Base-by-base conservation (phyloP, 192 early-diverging fungal genomes). In the Entomortierella parvispora region DNA sequence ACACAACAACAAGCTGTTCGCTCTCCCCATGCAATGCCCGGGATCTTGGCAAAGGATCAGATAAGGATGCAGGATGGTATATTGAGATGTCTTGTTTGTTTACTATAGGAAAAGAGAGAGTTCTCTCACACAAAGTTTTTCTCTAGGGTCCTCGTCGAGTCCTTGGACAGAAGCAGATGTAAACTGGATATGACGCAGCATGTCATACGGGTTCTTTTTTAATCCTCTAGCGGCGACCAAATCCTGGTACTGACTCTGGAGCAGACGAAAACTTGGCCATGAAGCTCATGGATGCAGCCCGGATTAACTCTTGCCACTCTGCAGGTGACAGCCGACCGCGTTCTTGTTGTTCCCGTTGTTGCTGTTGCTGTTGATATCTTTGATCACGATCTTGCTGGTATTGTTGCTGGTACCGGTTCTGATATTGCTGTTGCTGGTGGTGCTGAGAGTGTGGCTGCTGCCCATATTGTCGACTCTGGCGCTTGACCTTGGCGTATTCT, bases 291-390 rank as follows among this genome's bases (percentile, higher is more conserved):
- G 65, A 68, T 0, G 74, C 74, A 23, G 74, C 74, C 10, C 74
- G 59, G 48, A 77, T 77, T 40, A 77, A 32, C 4, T 77, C 74
- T 29, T 77, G 74, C 74, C 74, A 77, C 28, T 77, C 74, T 20
- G 74, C 74, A 11, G 65, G 62, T 14, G 74, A 68, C 31, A 77
- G 44, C 0, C 65, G 25, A 26, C 53, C 65, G 11, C 54, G 42
- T 26, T 67, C 65, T 49, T 46, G 47, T 8, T 47, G 54, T 45
- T 65, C 47, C 42, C 65, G 56, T 2, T 50, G 12, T n/a, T 67
- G 45, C 46, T 68, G 56, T 44, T 63, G 69, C 10, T 68, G 55
- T 8, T 68, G 40, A 14, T 58, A 54, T 28, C 62, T 53, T 15
- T 59, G 56, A 11, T 74, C 47, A 2, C 50, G 57, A 22, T 62